phyloP scores from a whole-genome alignment of 1,284 basidiomycete species.

The Heterobasidion occidentale region DNA sequence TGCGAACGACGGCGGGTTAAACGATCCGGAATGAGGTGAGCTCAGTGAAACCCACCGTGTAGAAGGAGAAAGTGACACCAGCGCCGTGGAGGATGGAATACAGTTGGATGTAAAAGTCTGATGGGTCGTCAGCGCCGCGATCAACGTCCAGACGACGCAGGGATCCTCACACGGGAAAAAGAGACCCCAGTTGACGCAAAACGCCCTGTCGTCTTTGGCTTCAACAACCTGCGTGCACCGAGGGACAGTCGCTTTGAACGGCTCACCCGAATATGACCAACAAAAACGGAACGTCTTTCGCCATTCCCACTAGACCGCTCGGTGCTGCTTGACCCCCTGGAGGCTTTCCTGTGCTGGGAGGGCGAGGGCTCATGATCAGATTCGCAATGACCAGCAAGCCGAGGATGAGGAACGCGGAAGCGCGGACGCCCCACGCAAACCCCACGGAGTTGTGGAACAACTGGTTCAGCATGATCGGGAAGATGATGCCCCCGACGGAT shows the following conservation, averaged over 20 bases:
- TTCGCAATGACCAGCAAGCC: slow-evolving; percentile 1
- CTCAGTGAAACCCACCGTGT: slow-evolving; percentile 3
- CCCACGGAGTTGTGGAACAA: background rate
- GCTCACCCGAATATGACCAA: too few relatives aligned
- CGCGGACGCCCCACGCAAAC: background rate
- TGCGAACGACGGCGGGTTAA: too few relatives aligned
- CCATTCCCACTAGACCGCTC: too few relatives aligned
- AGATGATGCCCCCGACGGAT: slow-evolving; percentile 17
- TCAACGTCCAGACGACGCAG: too few relatives aligned
- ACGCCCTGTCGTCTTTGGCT: background rate
- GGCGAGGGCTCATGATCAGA: background rate
- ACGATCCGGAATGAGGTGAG: too few relatives aligned
- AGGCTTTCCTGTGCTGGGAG: background rate
- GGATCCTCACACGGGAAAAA: too few relatives aligned
- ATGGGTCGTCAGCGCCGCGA: too few relatives aligned
- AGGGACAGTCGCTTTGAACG: background rate
- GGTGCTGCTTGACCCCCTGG: too few relatives aligned
- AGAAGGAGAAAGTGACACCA: slow-evolving; percentile 9
- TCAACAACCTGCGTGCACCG: background rate
- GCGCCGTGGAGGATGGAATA: slow-evolving; percentile 20
- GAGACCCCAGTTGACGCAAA: background rate
- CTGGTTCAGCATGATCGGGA: slow-evolving; percentile 3
- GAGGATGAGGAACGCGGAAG: background rate
- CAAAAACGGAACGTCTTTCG: too few relatives aligned
- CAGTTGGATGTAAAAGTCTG: slow-evolving; percentile 34